Base-by-base conservation (phyloP, 106 monocot genomes). In the Phalaenopsis aphrodite region DNA sequence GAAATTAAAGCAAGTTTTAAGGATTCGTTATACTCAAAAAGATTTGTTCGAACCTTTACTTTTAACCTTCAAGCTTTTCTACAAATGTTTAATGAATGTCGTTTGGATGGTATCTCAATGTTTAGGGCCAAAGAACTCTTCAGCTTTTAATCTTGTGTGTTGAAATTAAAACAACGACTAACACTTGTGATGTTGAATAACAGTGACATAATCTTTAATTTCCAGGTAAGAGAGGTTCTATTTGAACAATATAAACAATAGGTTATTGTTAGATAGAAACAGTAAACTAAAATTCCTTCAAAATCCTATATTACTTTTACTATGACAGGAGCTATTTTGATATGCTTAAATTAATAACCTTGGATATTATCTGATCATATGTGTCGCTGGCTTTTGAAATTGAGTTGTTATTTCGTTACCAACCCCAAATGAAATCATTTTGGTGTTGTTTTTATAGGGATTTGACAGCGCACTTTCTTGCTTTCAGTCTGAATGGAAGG, bases 381-480 rank as follows among this genome's bases (percentile, higher is more conserved):
- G 18, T 73, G 42, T 73, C 43, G 30, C 42, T 42, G 19, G 39
- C 17, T 73, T 73, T 74, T 74, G 74, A 39, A 41, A 0, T n/a
- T 74, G 74, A 14, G 30, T 19, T 74, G 5, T 74, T 18, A 43
- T 74, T 74, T 42, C 12, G 9, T 69, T 37, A 69, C 12, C 12
- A 37, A 39, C 1, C 37, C 68, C 39, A 69, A 69, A 69, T 30
- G 39, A 5, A 17, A 74, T 74, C 15, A 8, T 24, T 74, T 74
- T 74, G 15, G 45, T 45, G 43, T 48, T 76, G 23, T 76, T 76
- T 42, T 55, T 87, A 16, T 18, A 92, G 89, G 92, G 92, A 79
- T 89, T 84, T 88, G 90, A 90, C 67, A 83, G 46, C 78, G 90
- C 89, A 81, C 80, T 92, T 75, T 39, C 75, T 5, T 88, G 84